Percentiles rank a stretch among this genome's conserved stretches.
phyloP scores from a whole-genome alignment of 192 early-diverging fungal genomes.

The Entomortierella parvispora region DNA sequence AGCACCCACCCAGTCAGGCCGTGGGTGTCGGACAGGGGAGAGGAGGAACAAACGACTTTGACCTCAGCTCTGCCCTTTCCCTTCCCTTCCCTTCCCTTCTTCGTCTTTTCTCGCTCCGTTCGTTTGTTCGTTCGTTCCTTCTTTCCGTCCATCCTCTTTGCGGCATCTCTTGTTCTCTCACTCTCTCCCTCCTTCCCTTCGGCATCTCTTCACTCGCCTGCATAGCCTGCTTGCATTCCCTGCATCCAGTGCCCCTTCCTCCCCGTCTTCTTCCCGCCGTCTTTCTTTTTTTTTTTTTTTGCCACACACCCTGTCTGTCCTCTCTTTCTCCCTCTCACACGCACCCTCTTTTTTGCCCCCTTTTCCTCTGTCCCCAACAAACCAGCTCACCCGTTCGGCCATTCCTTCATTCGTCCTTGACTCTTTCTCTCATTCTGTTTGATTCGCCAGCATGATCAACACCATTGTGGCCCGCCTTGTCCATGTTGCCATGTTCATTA shows the following conservation, averaged over 20 bases:
- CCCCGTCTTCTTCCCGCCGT: not conserved
- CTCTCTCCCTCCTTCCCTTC: not conserved
- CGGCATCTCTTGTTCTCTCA: not conserved
- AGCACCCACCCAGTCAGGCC: too few relatives aligned
- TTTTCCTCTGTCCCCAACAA: not conserved
- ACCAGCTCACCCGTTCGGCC: not conserved
- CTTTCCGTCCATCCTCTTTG: conserved; percentile 1
- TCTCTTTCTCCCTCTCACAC: not conserved
- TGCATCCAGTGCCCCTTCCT: not conserved
- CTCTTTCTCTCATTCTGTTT: conserved; percentile 1
- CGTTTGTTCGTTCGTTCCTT: not conserved
- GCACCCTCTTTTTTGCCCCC: not conserved
- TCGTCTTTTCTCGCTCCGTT: not conserved
- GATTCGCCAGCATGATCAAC: too few relatives aligned
- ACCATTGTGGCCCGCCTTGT: too few relatives aligned
- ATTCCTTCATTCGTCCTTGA: not conserved
- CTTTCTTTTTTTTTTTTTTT: too few relatives aligned
- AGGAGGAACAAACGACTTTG: not conserved
- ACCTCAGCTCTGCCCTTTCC: not conserved
- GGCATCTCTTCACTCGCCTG: too few relatives aligned
- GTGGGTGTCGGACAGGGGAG: not conserved
- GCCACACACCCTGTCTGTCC: too few relatives aligned
- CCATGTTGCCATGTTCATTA: not conserved
- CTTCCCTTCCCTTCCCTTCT: not conserved
- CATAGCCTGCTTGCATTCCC: too few relatives aligned